Conservation (phyloP, 2,329 filamentous ascomycete species). For the Trichophyton rubrum region DNA sequence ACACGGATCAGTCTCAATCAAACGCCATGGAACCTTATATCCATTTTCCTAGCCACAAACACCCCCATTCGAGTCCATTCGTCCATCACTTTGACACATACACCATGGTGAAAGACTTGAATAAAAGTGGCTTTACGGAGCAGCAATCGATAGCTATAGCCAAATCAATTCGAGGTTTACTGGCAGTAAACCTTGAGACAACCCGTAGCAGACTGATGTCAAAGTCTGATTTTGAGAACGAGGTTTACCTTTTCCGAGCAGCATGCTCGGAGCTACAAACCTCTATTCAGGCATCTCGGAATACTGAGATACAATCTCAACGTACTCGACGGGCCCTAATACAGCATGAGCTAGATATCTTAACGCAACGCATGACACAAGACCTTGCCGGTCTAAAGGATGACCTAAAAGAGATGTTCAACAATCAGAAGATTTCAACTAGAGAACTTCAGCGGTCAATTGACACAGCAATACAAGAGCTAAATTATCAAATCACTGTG, state of each 20-base stretch:
- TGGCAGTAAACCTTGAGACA: slow-evolving; percentile 67
- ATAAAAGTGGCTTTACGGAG: slow-evolving; percentile 55
- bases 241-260: slow-evolving; percentile 84
- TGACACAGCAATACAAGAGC: slow-evolving; percentile 81
- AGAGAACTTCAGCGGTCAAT: slow-evolving; percentile 74
- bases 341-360: slow-evolving; percentile 90
- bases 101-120: slow-evolving; percentile 68
- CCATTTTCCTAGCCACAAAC: background rate
- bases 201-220: slow-evolving; percentile 71
- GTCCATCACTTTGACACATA: slow-evolving; percentile 97
- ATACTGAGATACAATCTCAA: slow-evolving; percentile 65
- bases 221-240: slow-evolving; percentile 89
- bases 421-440: slow-evolving; percentile 87
- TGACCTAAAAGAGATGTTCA: slow-evolving; percentile 88
- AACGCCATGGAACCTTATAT: background rate
- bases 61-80: slow-evolving; percentile 42
- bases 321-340: slow-evolving; percentile 71
- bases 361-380: slow-evolving; percentile 72
- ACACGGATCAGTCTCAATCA: background rate
- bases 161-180: slow-evolving; percentile 72
- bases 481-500: slow-evolving; percentile 94
- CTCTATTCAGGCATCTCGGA: slow-evolving; percentile 68
- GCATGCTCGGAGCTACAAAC: slow-evolving; percentile 85
- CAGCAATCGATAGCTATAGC: slow-evolving; percentile 73
- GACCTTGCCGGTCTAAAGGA: slow-evolving; percentile 73